These are phyloP conservation scores for Arthrobotrys musiformis DNA, from an alignment of 2,329 filamentous ascomycete species.

Conservation along the genomic window DNA sequence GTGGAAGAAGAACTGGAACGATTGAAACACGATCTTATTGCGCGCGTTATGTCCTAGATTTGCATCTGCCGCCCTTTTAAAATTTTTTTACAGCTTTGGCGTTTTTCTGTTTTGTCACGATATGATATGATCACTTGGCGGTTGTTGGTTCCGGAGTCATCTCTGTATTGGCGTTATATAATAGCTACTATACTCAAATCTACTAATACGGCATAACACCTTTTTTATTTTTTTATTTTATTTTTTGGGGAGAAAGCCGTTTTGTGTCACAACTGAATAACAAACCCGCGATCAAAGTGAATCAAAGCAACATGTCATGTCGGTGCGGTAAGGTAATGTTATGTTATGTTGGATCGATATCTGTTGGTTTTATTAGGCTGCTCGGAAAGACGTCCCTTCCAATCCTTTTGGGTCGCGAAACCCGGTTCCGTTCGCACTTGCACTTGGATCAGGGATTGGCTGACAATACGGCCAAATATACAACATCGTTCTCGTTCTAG, in stretches of 20 bases:
- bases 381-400: constrained; percentile 39
- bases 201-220: no score
- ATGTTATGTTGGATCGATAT: neutral
- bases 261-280: constrained; percentile 12
- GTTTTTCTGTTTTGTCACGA: neutral
- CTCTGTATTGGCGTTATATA: neutral
- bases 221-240: neutral
- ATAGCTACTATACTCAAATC: neutral
- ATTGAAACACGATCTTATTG: constrained; percentile 48
- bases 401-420: constrained; percentile 1
- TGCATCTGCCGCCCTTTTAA: neutral
- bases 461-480: constrained; percentile 50
- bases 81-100: neutral
- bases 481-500: constrained; percentile 48
- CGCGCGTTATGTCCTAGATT: constrained; percentile 46
- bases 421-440: neutral
- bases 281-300: neutral
- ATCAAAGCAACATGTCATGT: constrained; percentile 25
- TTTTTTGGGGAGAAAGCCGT: neutral
- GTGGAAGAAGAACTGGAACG: constrained; percentile 40
- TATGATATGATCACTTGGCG: neutral
- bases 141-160: neutral
- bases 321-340: neutral
- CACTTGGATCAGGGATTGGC: constrained; percentile 32
- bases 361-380: constrained; percentile 24